Evolutionary conservation across 805 yeast genomes (phyloP).

Genomic region (Wickerhamomyces subpelliculosus): DNA sequence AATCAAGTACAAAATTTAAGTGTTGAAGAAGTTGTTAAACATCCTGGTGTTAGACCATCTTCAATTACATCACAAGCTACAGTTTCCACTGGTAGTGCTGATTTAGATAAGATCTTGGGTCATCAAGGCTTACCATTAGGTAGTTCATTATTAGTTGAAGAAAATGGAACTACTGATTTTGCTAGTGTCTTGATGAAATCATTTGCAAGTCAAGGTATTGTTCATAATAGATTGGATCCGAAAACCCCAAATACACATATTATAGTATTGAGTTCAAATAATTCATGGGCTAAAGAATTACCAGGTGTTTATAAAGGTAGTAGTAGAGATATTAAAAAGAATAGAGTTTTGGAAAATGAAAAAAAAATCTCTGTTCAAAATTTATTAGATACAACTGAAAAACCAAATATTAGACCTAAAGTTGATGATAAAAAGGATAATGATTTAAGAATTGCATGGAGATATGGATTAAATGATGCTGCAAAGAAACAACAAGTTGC

Average conservation of each 20-base stretch:
- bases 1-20: conserved; percentile 5
- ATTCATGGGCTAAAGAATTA: conserved; percentile 56
- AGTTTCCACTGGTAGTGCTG: conserved; percentile 72
- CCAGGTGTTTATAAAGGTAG: conserved; percentile 76
- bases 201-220: conserved; percentile 71
- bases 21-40: conserved; percentile 13
- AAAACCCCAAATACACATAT: conserved; percentile 45
- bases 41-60: conserved; percentile 70
- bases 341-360: conserved; percentile 48
- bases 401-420: conserved; percentile 2
- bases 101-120: conserved; percentile 64
- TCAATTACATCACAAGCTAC: conserved; percentile 63
- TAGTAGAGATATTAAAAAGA: conserved; percentile 57
- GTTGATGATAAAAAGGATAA: conserved; percentile 9
- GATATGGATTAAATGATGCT: conserved; percentile 62
- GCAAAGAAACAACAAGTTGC: conserved; percentile 20
- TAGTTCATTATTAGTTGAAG: conserved; percentile 62
- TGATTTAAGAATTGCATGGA: conserved; percentile 89
- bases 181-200: conserved; percentile 60
- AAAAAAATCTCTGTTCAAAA: conserved; percentile 64
- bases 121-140: conserved; percentile 90
- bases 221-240: conserved; percentile 48
- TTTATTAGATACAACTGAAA: conserved; percentile 32
- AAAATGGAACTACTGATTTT: conserved; percentile 85
- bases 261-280: conserved; percentile 54